These are phyloP conservation scores for Gomphus sp. DNA, from an alignment of 1,284 basidiomycete species.

Conservation along the genomic window DNA sequence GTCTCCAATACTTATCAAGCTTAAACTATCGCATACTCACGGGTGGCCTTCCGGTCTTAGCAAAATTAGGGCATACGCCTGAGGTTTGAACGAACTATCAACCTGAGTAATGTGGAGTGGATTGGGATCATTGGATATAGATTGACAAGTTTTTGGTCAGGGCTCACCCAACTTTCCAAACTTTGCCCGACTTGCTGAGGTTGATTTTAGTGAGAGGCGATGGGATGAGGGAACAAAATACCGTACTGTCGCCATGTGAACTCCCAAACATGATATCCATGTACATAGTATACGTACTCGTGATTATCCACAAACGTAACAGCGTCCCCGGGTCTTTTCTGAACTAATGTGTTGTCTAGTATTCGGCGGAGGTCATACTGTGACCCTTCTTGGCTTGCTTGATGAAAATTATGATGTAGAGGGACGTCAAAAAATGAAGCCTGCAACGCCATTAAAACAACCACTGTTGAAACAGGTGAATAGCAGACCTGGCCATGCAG, in stretches of 20 bases:
- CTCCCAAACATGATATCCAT: not conserved
- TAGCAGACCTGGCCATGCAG: constrained; percentile 51
- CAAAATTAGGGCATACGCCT: constrained; percentile 83
- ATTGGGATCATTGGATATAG: not conserved
- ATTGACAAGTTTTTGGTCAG: not conserved
- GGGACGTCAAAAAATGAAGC: constrained; percentile 75
- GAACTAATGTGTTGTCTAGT: constrained; percentile 45
- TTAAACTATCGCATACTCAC: constrained; percentile 31
- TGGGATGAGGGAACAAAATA: not conserved
- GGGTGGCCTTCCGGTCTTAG: constrained; percentile 81
- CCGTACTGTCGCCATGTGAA: constrained; percentile 5
- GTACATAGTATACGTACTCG: constrained; percentile 41
- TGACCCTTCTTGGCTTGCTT: constrained; percentile 50
- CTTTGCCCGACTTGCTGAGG: constrained; percentile 60
- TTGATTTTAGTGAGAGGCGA: not conserved
- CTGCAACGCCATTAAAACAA: constrained; percentile 26
- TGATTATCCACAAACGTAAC: constrained; percentile 82
- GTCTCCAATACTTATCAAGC: not conserved
- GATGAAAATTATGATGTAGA: constrained; percentile 61
- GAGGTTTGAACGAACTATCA: constrained; percentile 56
- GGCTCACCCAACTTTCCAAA: constrained; percentile 67
- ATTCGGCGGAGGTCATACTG: constrained; percentile 59
- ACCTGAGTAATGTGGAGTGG: constrained; percentile 34
- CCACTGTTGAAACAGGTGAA: not conserved
- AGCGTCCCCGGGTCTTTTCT: constrained; percentile 54